phyloP scores from a whole-genome alignment of 1,284 basidiomycete species.

The Pholiota adiposa region DNA sequence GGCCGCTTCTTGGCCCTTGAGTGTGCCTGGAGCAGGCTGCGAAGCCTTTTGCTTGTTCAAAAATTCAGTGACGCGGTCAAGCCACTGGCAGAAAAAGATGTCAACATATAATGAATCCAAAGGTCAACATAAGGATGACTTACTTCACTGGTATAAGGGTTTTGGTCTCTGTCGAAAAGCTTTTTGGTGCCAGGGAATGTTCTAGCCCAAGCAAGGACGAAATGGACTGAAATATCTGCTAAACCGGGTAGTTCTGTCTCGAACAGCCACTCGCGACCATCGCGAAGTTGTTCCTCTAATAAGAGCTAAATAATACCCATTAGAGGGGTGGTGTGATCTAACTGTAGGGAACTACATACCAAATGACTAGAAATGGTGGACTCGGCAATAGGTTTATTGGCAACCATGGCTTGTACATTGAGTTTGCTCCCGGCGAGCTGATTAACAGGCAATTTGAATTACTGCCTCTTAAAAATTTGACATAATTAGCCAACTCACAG shows the following conservation, averaged over 20 bases:
- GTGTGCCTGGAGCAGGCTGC: conserved; percentile 27
- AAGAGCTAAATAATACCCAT: conserved; percentile 36
- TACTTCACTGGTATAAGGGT: conserved; percentile 48
- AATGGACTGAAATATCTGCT: conserved; percentile 55
- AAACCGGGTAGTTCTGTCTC: conserved; percentile 54
- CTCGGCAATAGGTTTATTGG: conserved; percentile 44
- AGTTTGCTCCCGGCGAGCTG: conserved; percentile 38
- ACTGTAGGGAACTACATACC: conserved; percentile 1
- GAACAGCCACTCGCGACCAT: conserved; percentile 63
- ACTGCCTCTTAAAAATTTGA: background rate
- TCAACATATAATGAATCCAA: background rate
- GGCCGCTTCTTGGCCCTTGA: conserved; percentile 50
- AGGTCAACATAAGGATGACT: conserved; percentile 12
- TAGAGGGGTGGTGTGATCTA: background rate
- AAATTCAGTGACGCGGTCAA: conserved; percentile 41
- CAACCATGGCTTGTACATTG: conserved; percentile 38
- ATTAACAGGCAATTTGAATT: background rate
- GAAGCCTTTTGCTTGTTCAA: conserved; percentile 35
- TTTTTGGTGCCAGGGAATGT: conserved; percentile 37
- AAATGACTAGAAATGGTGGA: conserved; percentile 18
- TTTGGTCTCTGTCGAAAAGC: conserved; percentile 42
- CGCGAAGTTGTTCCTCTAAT: conserved; percentile 55
- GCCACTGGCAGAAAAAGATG: conserved; percentile 43
- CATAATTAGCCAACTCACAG: conserved; percentile 33
- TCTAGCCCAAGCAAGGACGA: conserved; percentile 49